Evolutionary conservation across 2,329 filamentous ascomycete genomes (phyloP), one percentile per base, ranked within the genome.

Genomic region (Pestalotiopsis sp.): DNA sequence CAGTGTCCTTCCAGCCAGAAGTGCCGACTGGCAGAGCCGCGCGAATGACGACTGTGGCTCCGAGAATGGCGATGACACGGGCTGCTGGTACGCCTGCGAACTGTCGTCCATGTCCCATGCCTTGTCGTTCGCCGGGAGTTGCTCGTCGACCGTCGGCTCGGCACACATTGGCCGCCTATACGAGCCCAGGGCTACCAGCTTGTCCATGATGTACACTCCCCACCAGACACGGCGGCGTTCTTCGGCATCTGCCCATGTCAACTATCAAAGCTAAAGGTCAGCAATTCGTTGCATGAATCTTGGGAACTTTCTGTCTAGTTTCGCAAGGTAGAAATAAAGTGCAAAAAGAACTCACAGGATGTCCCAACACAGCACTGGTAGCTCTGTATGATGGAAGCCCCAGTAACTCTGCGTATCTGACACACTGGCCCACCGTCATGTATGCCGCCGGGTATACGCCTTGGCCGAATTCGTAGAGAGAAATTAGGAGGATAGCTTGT

Each of bases 391-490:
- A 73, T 5, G 75, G 81, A 22, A 86, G 71, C 2, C 81, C 82
- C n/a, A 85, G 74, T 11, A 84, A 77, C 56, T 82, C 80, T 9
- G 79, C 78, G 70, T 85, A 83, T 66, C 83, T 75, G 22, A 81
- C 77, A 72, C 81, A 83, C 71, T 77, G 76, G 2, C 81, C 83
- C 5, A 83, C 77, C 1, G 81, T 81, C 74, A 85, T 81, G 77
- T 82, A 86, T 14, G 82, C 83, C 11, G 82, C 81, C 3, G 84
- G 84, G 69, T 85, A 85, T 60, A 86, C 82, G 3, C 77, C 80
- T 69, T 86, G 84, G 1, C 82, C 80, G 67, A 82, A 77, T 70
- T 86, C 84, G 71, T 84, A 86, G 2, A 84, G 73, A 7, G 82
- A 78, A 24, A 86, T 74, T 14, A 86, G 76, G 1, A 85, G 69